These are phyloP conservation scores for Paecilomyces sp. DNA, from an alignment of 2,329 filamentous ascomycete species.

Conservation along the genomic window DNA sequence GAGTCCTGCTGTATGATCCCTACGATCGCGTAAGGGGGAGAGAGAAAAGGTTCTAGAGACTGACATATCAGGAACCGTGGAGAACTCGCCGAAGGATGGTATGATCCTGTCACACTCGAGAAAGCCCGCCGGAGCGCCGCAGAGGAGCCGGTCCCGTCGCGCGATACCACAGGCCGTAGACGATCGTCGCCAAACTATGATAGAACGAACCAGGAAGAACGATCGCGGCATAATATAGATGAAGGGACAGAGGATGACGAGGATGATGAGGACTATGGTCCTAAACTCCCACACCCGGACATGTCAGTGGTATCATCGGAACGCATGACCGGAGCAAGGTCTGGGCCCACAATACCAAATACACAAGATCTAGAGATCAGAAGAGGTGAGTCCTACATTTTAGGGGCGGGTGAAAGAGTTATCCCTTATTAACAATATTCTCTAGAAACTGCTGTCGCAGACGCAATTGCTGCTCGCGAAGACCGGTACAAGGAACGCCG, in stretches of 20 bases:
- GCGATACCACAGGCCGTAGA: not conserved
- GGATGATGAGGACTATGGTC: slow-evolving; percentile 53
- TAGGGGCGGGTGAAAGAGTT: not conserved
- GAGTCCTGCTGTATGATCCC: not conserved
- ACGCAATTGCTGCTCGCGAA: slow-evolving; percentile 19
- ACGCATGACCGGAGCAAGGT: slow-evolving; percentile 13
- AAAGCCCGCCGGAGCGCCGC: slow-evolving; percentile 35
- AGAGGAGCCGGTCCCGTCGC: slow-evolving; percentile 5
- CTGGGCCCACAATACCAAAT: slow-evolving; percentile 60
- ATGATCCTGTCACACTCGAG: slow-evolving; percentile 67
- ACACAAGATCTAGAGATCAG: slow-evolving; percentile 64
- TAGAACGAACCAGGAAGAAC: slow-evolving; percentile 5
- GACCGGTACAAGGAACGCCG: slow-evolving; percentile 26
- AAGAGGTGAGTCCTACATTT: slow-evolving; percentile 22
- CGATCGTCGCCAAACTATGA: slow-evolving; percentile 17
- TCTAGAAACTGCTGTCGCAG: slow-evolving; percentile 24
- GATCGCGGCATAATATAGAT: slow-evolving; percentile 2
- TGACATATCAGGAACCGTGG: slow-evolving; percentile 66
- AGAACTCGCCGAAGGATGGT: slow-evolving; percentile 86
- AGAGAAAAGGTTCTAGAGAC: slow-evolving; percentile 13
- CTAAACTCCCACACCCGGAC: slow-evolving; percentile 37
- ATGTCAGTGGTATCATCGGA: slow-evolving; percentile 14
- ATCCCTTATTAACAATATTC: not conserved
- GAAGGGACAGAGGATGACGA: slow-evolving; percentile 18
- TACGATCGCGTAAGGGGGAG: not conserved